These are phyloP conservation scores for Bryum argenteum DNA, from an alignment of 225 moss, liverwort and hornwort genomes.

Conservation along the genomic window DNA sequence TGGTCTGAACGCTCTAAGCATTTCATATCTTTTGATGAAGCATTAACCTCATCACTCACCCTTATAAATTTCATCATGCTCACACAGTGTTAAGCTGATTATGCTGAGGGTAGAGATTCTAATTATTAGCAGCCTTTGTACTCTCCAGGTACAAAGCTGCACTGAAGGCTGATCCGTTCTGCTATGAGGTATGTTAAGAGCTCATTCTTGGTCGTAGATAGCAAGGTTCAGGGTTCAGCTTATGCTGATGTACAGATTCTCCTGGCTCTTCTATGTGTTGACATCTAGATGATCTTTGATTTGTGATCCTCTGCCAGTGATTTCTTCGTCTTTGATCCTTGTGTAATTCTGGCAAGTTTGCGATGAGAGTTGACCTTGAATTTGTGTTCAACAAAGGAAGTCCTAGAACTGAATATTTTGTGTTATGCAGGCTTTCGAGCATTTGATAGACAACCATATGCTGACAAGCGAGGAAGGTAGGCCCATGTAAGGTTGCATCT, in stretches of 20 bases:
- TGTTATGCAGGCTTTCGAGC: slow-evolving; percentile 79
- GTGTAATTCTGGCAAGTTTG: slow-evolving; percentile 11
- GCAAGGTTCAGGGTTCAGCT: slow-evolving; percentile 21
- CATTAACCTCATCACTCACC: background rate
- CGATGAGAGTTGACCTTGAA: background rate
- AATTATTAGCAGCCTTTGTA: slow-evolving; percentile 7
- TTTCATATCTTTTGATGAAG: slow-evolving; percentile 2
- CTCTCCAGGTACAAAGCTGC: slow-evolving; percentile 86
- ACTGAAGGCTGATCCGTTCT: slow-evolving; percentile 86
- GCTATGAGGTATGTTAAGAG: slow-evolving; percentile 71
- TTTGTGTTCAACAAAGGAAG: background rate
- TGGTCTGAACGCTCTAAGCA: background rate
- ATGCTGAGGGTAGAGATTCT: slow-evolving; percentile 18
- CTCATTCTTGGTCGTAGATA: slow-evolving; percentile 15
- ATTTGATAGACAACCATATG: slow-evolving; percentile 95
- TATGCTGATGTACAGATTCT: slow-evolving; percentile 2
- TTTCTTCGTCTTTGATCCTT: slow-evolving; percentile 18
- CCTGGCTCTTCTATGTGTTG: background rate
- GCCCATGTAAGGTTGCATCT: slow-evolving; percentile 53
- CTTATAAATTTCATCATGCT: slow-evolving; percentile 18
- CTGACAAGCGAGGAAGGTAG: slow-evolving; percentile 92
- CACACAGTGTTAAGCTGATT: slow-evolving; percentile 11
- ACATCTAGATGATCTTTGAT: background rate
- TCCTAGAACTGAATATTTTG: slow-evolving; percentile 25
- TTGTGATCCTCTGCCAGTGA: slow-evolving; percentile 15